Evolutionary conservation across 495 filamentous ascomycete genomes (phyloP).

Genomic region (Hypoxylon fuscum): DNA sequence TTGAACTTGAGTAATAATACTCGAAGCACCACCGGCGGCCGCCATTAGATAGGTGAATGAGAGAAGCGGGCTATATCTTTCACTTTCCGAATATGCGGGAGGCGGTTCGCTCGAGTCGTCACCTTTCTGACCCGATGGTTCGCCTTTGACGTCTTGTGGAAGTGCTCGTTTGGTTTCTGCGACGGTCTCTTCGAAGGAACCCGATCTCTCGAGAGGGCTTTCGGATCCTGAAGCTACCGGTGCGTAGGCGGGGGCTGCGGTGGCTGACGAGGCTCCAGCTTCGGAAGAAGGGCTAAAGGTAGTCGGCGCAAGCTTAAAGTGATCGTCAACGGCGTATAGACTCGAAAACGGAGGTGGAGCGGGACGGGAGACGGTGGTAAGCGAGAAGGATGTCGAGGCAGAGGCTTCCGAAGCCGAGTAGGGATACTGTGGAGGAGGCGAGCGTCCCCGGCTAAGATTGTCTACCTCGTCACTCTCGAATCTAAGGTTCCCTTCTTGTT

Average conservation of each 20-base stretch:
- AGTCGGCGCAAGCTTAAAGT: slow-evolving; percentile 47
- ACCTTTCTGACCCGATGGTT: slow-evolving; percentile 63
- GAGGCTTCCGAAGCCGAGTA: slow-evolving; percentile 68
- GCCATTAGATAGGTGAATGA: slow-evolving; percentile 98
- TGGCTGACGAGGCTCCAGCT: slow-evolving; percentile 62
- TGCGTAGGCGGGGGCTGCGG: slow-evolving; percentile 68
- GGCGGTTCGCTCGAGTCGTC: slow-evolving; percentile 91
- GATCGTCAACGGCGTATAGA: slow-evolving; percentile 54
- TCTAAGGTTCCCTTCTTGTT: slow-evolving; percentile 37
- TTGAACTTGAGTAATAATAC: slow-evolving; percentile 98
- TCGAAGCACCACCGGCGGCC: slow-evolving; percentile 92
- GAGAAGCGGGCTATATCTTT: slow-evolving; percentile 89
- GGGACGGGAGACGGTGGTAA: slow-evolving; percentile 27
- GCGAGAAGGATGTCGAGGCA: slow-evolving; percentile 56
- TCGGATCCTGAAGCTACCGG: slow-evolving; percentile 56
- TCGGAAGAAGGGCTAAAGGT: slow-evolving; percentile 64
- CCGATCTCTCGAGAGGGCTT: slow-evolving; percentile 46
- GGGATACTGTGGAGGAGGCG: slow-evolving; percentile 69
- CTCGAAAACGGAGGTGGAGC: slow-evolving; percentile 57
- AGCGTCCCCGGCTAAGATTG: slow-evolving; percentile 50
- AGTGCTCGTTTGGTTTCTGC: slow-evolving; percentile 87
- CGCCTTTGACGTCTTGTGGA: slow-evolving; percentile 79
- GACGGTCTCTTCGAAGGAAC: slow-evolving; percentile 61
- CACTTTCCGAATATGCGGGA: slow-evolving; percentile 95
- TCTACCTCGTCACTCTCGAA: slow-evolving; percentile 55